These are phyloP conservation scores for Mariannaea elegans DNA, from an alignment of 2,329 filamentous ascomycete species.

Conservation along the genomic window DNA sequence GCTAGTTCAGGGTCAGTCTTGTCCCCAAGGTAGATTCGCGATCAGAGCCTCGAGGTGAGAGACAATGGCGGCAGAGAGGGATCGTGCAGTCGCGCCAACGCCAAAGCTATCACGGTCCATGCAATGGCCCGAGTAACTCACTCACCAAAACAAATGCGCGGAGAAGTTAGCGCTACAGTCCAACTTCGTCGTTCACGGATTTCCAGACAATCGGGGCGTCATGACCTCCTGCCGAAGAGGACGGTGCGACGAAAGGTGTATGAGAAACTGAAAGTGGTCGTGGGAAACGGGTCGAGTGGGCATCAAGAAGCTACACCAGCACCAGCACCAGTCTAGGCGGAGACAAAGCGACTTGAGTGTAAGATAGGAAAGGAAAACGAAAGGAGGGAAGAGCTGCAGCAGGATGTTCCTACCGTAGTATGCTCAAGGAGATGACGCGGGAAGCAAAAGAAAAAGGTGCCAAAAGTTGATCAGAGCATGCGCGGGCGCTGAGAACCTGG, in stretches of 20 bases:
- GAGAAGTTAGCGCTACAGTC: slow-evolving; percentile 24
- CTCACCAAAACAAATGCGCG: slow-evolving; percentile 30
- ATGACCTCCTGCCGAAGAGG: slow-evolving; percentile 29
- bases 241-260: slow-evolving; percentile 12
- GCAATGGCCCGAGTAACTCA: slow-evolving; percentile 32
- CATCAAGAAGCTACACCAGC: slow-evolving; percentile 35
- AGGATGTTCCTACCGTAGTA: slow-evolving; percentile 25
- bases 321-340: slow-evolving; percentile 34
- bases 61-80: not conserved
- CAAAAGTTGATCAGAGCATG: slow-evolving; percentile 39
- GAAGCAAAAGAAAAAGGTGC: slow-evolving; percentile 24
- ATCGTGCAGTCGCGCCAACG: slow-evolving; percentile 16
- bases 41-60: not conserved
- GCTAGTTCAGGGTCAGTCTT: slow-evolving; percentile 17
- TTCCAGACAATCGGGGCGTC: slow-evolving; percentile 26
- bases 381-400: slow-evolving; percentile 28
- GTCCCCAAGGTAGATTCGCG: not conserved
- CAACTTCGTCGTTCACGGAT: slow-evolving; percentile 30
- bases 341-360: slow-evolving; percentile 24
- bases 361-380: slow-evolving; percentile 19
- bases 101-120: slow-evolving; percentile 15
- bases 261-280: slow-evolving; percentile 14
- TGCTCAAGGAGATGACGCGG: slow-evolving; percentile 27
- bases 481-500: slow-evolving; percentile 31
- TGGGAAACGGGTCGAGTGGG: slow-evolving; percentile 9